A percentile compares a stretch with the other conserved stretches of the same genome.
Evolutionary conservation across 1,284 basidiomycete species (phyloP).

Genomic region (Ceratobasidium papillatum): DNA sequence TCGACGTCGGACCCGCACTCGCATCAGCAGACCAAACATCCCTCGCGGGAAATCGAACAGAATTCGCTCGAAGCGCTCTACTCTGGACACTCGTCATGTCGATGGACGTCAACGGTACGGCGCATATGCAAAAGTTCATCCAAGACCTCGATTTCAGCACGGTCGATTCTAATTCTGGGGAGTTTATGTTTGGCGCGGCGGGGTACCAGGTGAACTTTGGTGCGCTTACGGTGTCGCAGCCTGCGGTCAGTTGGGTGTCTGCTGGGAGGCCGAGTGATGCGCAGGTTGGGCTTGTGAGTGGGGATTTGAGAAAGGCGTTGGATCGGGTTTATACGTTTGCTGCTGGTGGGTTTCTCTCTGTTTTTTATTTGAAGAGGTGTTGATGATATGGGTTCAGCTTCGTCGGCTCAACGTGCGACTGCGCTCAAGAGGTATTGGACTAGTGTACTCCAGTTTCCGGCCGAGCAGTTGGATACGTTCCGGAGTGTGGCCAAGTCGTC

Average conservation of each 20-base stretch:
- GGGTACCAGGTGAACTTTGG: constrained; percentile 70
- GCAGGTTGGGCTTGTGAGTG: constrained; percentile 59
- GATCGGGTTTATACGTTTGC: constrained; percentile 69
- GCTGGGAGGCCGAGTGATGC: constrained; percentile 59
- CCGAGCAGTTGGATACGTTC: constrained; percentile 58
- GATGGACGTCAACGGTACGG: constrained; percentile 56
- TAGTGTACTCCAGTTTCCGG: constrained; percentile 60
- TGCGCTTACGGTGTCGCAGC: constrained; percentile 59
- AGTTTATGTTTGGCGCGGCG: constrained; percentile 57
- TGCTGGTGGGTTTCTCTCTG: constrained; percentile 56
- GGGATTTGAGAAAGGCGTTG: constrained; percentile 54
- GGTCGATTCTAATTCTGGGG: constrained; percentile 47
- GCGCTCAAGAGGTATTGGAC: constrained; percentile 66
- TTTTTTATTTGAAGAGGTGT: constrained; percentile 26
- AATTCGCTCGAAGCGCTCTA: constrained; percentile 66
- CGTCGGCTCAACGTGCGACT: constrained; percentile 61
- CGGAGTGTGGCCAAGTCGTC: constrained; percentile 59
- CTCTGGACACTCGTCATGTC: constrained; percentile 67
- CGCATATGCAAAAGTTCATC: constrained; percentile 56
- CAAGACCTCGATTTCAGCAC: constrained; percentile 62
- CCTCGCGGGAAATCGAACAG: constrained; percentile 58
- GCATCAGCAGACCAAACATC: not conserved
- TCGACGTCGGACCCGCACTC: constrained; percentile 65
- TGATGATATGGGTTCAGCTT: constrained; percentile 56
- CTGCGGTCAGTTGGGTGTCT: constrained; percentile 57